These are phyloP conservation scores for Striga hermonthica DNA, from an alignment of 305 asterid species.

Conservation along the genomic window DNA sequence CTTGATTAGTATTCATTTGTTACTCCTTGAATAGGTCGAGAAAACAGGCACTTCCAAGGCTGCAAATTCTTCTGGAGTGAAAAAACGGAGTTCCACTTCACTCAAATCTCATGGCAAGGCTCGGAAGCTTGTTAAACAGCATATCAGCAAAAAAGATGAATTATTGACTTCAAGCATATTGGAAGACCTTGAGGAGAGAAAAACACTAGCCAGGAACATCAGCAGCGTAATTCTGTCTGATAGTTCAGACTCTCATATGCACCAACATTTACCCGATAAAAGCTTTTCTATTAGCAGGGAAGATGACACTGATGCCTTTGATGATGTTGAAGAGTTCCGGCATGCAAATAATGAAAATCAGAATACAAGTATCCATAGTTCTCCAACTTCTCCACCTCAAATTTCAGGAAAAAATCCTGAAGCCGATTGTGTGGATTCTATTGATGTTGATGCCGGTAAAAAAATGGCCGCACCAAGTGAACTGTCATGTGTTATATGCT, in stretches of 20 bases:
- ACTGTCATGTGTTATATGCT: constrained; percentile 87
- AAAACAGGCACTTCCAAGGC: constrained; percentile 42
- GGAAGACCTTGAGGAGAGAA: constrained; percentile 30
- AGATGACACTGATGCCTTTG: constrained; percentile 29
- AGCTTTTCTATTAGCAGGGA: constrained; percentile 20
- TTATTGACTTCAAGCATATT: constrained; percentile 41
- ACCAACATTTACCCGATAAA: constrained; percentile 30
- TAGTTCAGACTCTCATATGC: constrained; percentile 38
- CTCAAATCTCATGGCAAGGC: constrained; percentile 41
- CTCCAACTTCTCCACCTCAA: constrained; percentile 21
- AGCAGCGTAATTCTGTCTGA: constrained; percentile 29
- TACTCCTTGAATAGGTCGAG: constrained; percentile 38
- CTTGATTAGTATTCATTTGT: constrained; percentile 18
- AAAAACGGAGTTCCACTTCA: constrained; percentile 40
- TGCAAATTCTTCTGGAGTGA: constrained; percentile 34
- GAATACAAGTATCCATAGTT: constrained; percentile 26
- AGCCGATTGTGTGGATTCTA: constrained; percentile 33
- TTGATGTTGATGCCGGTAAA: constrained; percentile 30
- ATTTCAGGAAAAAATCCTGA: constrained; percentile 28
- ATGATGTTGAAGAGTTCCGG: constrained; percentile 36
- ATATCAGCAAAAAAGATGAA: constrained; percentile 33
- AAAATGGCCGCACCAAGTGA: constrained; percentile 39
- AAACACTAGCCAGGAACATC: constrained; percentile 27
- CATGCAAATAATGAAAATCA: constrained; percentile 36
- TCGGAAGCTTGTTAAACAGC: constrained; percentile 59